Conservation (phyloP, 352 stramenopile genomes). For the Pythium utonaiense region DNA sequence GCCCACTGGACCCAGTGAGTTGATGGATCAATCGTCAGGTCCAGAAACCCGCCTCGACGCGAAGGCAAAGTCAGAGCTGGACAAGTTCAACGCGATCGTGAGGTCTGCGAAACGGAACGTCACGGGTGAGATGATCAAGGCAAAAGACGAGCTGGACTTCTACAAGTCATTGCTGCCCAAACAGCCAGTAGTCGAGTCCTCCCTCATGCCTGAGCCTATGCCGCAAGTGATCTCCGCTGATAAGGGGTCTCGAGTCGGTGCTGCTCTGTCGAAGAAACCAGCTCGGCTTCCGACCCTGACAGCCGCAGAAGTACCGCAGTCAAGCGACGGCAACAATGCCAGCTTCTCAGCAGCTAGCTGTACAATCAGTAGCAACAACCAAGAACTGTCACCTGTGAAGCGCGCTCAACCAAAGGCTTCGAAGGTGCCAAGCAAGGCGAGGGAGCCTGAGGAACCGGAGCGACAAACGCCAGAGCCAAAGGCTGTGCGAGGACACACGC, state of each 20-base stretch:
- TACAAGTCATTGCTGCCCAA: constrained; percentile 50
- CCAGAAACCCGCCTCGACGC: constrained; percentile 18
- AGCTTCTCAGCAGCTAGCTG: background rate
- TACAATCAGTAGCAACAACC: constrained; percentile 19
- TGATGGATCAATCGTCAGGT: background rate
- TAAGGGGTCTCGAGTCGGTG: background rate
- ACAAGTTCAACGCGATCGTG: constrained; percentile 54
- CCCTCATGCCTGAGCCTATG: background rate
- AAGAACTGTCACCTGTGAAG: constrained; percentile 24
- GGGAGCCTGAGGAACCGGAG: background rate
- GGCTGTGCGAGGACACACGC: background rate
- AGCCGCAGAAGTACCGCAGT: background rate
- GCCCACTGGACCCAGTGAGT: background rate
- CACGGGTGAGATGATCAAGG: constrained; percentile 27
- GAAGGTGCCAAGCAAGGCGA: background rate
- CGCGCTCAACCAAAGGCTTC: background rate
- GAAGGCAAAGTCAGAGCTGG: constrained; percentile 46
- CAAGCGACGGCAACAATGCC: background rate
- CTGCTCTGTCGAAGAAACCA: constrained; percentile 11
- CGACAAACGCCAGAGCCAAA: background rate
- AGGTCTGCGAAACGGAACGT: constrained; percentile 36
- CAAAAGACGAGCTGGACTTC: constrained; percentile 50
- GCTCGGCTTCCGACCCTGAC: constrained; percentile 11
- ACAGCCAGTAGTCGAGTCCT: background rate
- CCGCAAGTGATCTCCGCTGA: background rate